Conservation (phyloP, 208 protist genomes). For the Wallacemonas sp. region DNA sequence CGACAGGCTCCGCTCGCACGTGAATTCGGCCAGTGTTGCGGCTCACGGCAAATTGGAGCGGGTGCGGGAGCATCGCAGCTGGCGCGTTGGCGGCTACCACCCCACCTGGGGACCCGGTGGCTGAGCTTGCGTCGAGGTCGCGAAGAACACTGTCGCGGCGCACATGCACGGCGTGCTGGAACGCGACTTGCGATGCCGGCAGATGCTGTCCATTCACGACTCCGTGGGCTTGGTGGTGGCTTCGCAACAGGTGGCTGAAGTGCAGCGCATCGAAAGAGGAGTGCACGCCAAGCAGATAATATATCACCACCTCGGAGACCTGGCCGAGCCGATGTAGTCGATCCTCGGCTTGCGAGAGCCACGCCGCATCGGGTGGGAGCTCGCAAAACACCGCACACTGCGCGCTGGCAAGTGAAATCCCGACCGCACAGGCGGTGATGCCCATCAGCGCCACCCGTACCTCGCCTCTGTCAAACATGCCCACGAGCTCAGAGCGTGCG, state of each 20-base stretch:
- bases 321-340: slow-evolving; percentile 80
- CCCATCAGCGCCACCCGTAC: slow-evolving; percentile 63
- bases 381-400: slow-evolving; percentile 82
- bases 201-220: not conserved
- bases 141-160: too few species aligned
- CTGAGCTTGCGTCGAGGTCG: too few species aligned
- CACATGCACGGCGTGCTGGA: slow-evolving; percentile 6
- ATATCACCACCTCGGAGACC: slow-evolving; percentile 40
- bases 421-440: slow-evolving; percentile 77
- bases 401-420: slow-evolving; percentile 68
- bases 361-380: slow-evolving; percentile 72
- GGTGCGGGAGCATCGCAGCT: too few species aligned
- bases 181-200: not conserved
- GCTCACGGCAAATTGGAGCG: slow-evolving; percentile 52
- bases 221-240: slow-evolving; percentile 22
- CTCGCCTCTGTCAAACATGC: slow-evolving; percentile 41
- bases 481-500: slow-evolving; percentile 35
- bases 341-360: slow-evolving; percentile 86
- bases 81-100: too few species aligned
- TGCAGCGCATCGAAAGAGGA: slow-evolving; percentile 62
- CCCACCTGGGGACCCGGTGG: too few species aligned
- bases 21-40: slow-evolving; percentile 74
- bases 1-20: slow-evolving; percentile 11
- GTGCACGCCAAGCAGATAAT: slow-evolving; percentile 68
- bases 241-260: slow-evolving; percentile 53